A percentile compares a stretch with the other conserved stretches of the same genome.
Evolutionary conservation across 2,329 filamentous ascomycete species (phyloP).

Genomic region (Talaromyces sp.): DNA sequence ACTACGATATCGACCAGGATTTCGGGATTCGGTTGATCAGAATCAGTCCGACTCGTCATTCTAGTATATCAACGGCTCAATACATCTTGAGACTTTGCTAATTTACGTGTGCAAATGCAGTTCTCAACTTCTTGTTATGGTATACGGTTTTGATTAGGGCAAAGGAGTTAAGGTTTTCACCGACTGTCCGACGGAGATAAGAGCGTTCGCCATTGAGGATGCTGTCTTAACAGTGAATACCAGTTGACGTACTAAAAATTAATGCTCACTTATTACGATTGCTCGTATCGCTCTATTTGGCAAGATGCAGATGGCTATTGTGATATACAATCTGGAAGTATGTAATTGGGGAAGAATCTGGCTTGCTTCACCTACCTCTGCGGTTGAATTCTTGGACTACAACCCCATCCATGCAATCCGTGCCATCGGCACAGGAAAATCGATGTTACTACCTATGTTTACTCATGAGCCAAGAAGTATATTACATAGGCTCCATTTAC

Average conservation of each 20-base stretch:
- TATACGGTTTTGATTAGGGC: background rate
- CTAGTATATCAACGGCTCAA: background rate
- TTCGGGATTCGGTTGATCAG: background rate
- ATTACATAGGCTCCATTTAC: no score
- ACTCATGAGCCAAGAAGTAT: no score
- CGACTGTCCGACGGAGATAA: background rate
- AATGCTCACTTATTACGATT: background rate
- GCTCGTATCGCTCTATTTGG: background rate
- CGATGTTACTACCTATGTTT: no score
- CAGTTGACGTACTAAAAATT: background rate
- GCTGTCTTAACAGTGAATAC: background rate
- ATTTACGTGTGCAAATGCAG: background rate
- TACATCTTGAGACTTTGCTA: background rate
- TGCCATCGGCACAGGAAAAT: no score
- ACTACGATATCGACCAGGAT: background rate
- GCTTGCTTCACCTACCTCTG: background rate
- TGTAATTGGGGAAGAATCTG: background rate
- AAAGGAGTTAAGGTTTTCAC: background rate
- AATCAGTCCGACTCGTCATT: background rate
- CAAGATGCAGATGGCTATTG: background rate
- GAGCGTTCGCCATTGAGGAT: background rate
- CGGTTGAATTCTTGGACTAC: background rate
- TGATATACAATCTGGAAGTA: background rate
- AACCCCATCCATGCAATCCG: background rate
- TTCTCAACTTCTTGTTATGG: background rate